Base-by-base conservation (phyloP, 2,329 filamentous ascomycete genomes). In the Dryadomyces quercus-mongolicae region DNA sequence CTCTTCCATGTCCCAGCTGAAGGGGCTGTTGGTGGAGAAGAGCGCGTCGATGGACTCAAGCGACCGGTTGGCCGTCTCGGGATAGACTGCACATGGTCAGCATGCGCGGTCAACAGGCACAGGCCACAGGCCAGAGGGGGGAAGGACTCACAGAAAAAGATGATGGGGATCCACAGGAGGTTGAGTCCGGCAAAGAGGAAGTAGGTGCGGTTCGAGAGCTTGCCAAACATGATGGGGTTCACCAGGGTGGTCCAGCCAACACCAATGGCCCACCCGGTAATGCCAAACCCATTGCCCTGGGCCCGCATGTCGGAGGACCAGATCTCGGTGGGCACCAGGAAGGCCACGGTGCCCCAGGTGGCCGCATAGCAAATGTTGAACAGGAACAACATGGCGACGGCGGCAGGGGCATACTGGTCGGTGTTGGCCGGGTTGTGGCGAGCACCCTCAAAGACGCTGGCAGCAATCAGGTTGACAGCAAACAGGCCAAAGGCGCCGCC, bases 191-290 rank as follows among this genome's bases (percentile, higher is more conserved):
- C 74, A 52, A 78, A 76, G 50, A 79, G 67, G 58, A 78, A 72
- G 59, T 77, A 78, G 0, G 73, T 77, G 9, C 70, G 68, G 57
- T 68, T 74, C 56, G 69, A 66, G 21, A 77, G 59, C n/a, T 64
- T 64, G 45, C 61, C 64, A 56, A 79, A 74, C 70, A 80, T 75
- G 62, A 78, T 74, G 25, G 73, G 74, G 58, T 66, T 79, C 57
- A 78, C 71, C 49, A 79, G 66, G 2, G 70, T 70, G 1, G 76
- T 78, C 72, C 74, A 73, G 40, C 77, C 77, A 9, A 76, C 73
- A 42, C 77, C 78, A 55, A 79, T 71, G 18, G 78, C 77, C 78
- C 78, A 82, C 1, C 78, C 77, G 2, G 75, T 75, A 56, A 82
- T 78, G 18, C 74, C 74, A 58, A 81, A 80, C 8, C 75, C 76